phyloP scores from a whole-genome alignment of 2,329 filamentous ascomycete species.

The Calonectria hawksworthii region DNA sequence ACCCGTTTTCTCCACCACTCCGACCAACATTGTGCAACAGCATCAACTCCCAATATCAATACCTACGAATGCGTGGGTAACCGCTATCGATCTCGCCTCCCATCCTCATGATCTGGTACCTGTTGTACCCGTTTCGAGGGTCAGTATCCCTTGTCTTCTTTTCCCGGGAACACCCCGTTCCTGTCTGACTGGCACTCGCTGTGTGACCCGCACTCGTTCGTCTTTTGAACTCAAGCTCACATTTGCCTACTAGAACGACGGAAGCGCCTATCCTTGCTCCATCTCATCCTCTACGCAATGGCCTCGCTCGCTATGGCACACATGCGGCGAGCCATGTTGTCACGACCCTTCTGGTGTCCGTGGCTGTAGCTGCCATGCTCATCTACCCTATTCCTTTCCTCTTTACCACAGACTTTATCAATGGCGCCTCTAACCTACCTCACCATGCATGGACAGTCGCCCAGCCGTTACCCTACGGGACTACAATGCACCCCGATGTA shows the following conservation, averaged over 20 bases:
- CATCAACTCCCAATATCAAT: conserved; percentile 23
- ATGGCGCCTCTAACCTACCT: conserved; percentile 79
- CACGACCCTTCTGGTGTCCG: conserved; percentile 80
- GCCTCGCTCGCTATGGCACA: conserved; percentile 78
- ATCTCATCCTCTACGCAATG: conserved; percentile 74
- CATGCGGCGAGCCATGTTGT: conserved; percentile 81
- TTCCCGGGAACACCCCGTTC: conserved; percentile 26
- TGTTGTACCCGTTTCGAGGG: conserved; percentile 84
- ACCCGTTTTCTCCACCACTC: conserved; percentile 32
- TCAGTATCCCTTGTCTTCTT: conserved; percentile 58
- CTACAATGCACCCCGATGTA: conserved; percentile 73
- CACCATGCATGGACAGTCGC: conserved; percentile 87
- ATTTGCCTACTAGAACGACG: conserved; percentile 70
- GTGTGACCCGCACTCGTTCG: conserved; percentile 3
- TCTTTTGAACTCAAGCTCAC: conserved; percentile 35
- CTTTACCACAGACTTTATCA: conserved; percentile 79
- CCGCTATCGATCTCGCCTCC: conserved; percentile 31
- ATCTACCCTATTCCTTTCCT: conserved; percentile 84
- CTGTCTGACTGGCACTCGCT: conserved; percentile 19
- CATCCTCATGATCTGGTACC: conserved; percentile 78
- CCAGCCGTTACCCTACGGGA: conserved; percentile 69
- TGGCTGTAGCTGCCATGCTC: conserved; percentile 77
- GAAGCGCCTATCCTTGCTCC: conserved; percentile 77
- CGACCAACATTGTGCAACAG: conserved; percentile 27
- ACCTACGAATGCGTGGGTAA: conserved; percentile 42